Percentiles rank a stretch among this genome's conserved stretches.
Conservation (phyloP, 1,284 basidiomycete species). For the Microbotryum violaceum region DNA sequence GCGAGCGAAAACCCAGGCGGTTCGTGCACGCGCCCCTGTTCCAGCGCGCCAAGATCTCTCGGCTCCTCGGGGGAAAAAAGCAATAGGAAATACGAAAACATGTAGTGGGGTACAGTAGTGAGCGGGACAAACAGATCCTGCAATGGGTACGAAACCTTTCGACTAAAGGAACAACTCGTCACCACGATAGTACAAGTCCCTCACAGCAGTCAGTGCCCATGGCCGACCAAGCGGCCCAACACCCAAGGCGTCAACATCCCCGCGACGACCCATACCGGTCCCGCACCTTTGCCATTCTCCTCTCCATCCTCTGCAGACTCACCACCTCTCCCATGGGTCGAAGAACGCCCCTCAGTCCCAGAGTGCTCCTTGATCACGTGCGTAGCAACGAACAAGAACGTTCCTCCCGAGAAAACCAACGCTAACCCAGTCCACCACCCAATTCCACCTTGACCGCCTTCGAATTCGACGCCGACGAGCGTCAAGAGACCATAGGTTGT, state of each 20-base stretch:
- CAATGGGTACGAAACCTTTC: too few species aligned
- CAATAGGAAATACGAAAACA: too few species aligned
- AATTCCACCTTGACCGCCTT: background rate
- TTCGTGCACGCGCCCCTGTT: too few species aligned
- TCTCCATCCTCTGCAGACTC: background rate
- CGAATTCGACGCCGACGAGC: conserved; percentile 1
- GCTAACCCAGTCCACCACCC: conserved; percentile 40
- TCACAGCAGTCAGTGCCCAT: conserved; percentile 11
- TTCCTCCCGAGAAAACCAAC: conserved; percentile 42
- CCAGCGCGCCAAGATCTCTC: too few species aligned
- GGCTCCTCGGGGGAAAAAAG: too few species aligned
- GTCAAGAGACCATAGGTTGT: conserved; percentile 20
- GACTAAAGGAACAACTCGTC: background rate
- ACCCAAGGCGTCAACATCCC: conserved; percentile 28
- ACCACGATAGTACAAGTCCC: background rate
- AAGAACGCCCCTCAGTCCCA: background rate
- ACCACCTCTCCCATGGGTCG: background rate
- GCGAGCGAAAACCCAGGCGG: too few species aligned
- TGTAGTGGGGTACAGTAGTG: too few species aligned
- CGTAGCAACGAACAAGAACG: conserved; percentile 44
- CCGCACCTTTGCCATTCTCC: background rate
- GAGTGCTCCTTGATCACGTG: conserved; percentile 36
- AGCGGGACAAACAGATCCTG: too few species aligned
- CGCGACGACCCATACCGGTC: conserved; percentile 9
- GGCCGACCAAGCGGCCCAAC: conserved; percentile 17